A percentile compares a stretch with the other conserved stretches of the same genome.
These are phyloP conservation scores for Starmera caribaea DNA, from an alignment of 805 yeast species.

Conservation along the genomic window DNA sequence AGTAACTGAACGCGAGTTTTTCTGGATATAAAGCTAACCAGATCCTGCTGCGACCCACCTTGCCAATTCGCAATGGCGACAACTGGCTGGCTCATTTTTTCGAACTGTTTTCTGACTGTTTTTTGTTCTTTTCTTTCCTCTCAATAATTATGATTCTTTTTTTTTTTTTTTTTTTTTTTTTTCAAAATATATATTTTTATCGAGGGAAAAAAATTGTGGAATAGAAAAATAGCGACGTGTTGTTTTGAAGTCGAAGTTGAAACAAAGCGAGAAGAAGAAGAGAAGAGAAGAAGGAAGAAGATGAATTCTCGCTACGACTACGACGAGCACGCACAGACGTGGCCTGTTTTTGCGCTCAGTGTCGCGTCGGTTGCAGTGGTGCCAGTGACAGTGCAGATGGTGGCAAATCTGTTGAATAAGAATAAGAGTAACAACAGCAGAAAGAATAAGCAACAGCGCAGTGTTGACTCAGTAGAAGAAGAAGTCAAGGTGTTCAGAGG, in stretches of 20 bases:
- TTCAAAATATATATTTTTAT: too few relatives aligned
- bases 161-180: background rate
- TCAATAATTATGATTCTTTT: too few relatives aligned
- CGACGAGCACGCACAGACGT: slow-evolving; percentile 18
- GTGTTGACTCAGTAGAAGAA: slow-evolving; percentile 2
- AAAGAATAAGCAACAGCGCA: slow-evolving; percentile 4
- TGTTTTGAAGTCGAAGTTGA: too few relatives aligned
- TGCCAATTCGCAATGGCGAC: slow-evolving; percentile 76
- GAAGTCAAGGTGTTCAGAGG: background rate
- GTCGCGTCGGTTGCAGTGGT: slow-evolving; percentile 15
- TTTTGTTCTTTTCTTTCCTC: background rate
- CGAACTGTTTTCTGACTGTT: background rate
- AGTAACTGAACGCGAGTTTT: slow-evolving; percentile 48
- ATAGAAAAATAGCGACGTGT: too few relatives aligned
- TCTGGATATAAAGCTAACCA: slow-evolving; percentile 59
- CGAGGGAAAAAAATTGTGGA: too few relatives aligned
- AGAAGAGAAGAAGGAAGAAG: too few relatives aligned
- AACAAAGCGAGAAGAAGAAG: too few relatives aligned
- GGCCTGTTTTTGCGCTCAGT: slow-evolving; percentile 19
- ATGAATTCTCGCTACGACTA: slow-evolving; percentile 19
- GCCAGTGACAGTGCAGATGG: slow-evolving; percentile 11
- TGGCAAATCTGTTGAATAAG: slow-evolving; percentile 2
- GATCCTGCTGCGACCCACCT: slow-evolving; percentile 61
- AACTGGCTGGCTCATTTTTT: slow-evolving; percentile 10
- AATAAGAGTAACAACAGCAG: background rate